Evolutionary conservation across 768 basidiomycete species (phyloP), one percentile per base, ranked within the genome.

Genomic region (Psilocybe sp.): DNA sequence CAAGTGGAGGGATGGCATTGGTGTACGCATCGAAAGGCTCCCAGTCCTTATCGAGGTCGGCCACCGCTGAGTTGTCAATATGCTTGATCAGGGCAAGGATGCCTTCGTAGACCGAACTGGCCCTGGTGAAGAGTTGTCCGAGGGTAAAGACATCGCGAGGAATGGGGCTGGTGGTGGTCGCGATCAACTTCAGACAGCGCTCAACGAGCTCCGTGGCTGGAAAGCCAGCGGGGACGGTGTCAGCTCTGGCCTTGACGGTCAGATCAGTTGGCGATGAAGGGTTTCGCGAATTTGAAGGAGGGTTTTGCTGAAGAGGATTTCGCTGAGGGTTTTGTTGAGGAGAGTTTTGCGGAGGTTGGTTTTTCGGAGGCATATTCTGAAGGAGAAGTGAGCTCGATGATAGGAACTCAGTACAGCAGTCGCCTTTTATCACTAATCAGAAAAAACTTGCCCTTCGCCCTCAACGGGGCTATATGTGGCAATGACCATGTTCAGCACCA

Each of bases 1-100:
- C 62, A 2, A 64, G 44, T 15, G 52, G 37, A 3, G 49, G 49
- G 40, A 64, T 61, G 23, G 58, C 62, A 19, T 31, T 50, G 5
- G 58, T 58, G 20, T 61, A 64, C 11, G 38, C 46, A 16, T 61
- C 55, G 45, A 60, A 59, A n/a, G 46, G 37, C 28, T 35, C n/a
- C 49, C 41, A 50, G 18, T 40, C 40, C 19, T 46, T 49, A 13
- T 58, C 53, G 11, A 50, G 47, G 11, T 19, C 49, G 11, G 50
- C 47, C 9, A 40, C 41, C 23, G 42, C 34, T 1, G 51, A 49
- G 19, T 39, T 10, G 13, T 57, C 52, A 3, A 62, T 50, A 28
- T 49, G 55, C 10, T 23, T 40, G 44, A 64, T 64, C 32, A 58
- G 47, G 4, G 19, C 18, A 32, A 57, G 52, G 50, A 64, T 60